Base-by-base conservation (phyloP, 768 basidiomycete genomes). In the Clitopilus passeckerianus region DNA sequence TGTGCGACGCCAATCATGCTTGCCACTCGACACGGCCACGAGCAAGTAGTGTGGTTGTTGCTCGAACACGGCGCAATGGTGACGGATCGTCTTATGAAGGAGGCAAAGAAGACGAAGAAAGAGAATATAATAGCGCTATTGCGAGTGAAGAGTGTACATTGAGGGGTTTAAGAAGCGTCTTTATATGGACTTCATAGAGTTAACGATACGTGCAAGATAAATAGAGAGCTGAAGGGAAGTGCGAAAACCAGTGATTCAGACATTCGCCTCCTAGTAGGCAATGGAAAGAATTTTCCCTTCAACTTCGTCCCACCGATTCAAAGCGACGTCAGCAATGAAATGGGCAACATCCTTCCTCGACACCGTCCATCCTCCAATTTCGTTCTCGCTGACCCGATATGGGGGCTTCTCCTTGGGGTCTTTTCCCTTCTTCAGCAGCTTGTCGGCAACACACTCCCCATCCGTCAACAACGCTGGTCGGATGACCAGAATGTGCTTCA, bases 301-400 rank as follows among this genome's bases (percentile, higher is more conserved):
- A 74, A 75, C 86, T 56, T 83, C 73, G 6, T 75, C 66, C 88
- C 87, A 86, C 18, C 77, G 66, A 54, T 72, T 71, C 20, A 76
- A 41, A 18, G 79, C 64, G 0, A 70, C 75, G 53, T 86, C 79
- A 3, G 77, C 80, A 14, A 89, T 65, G 68, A 89, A 89, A 72
- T 89, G 85, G 0, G 82, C 84, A 1, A 86, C 84, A 65, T 90
- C 87, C 64, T 73, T 76, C 65, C 87, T 77, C 35, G 86, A 85
- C 3, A 90, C 66, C n/a, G 79, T 80, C 65, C 77, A 89, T 3
- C 73, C 74, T 2, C 69, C 67, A 10, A 82, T 10, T n/a, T 83
- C 77, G 16, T 67, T 72, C 33, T 76, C 80, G 12, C 70, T 72
- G 9, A 77, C 77, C 20, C 73, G 65, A 67, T 87, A 88, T 0